Percentiles rank a stretch among this genome's conserved stretches.
Evolutionary conservation across 2,329 filamentous ascomycete species (phyloP).

Genomic region (Arthrobotrys conoides): DNA sequence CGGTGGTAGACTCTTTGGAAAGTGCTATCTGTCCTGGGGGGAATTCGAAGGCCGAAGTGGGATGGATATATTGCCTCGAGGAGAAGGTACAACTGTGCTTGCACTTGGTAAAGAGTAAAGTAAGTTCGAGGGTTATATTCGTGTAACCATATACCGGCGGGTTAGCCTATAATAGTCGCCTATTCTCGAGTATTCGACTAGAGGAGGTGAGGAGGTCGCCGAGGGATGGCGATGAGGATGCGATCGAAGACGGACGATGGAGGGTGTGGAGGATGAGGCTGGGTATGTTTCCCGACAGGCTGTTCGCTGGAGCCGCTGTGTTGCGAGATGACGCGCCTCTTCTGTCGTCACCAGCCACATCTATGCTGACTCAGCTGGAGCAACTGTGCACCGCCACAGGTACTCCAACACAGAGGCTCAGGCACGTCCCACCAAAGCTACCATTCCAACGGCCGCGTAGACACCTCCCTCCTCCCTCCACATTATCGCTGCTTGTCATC

Average conservation of each 20-base stretch:
- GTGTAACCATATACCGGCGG: slow-evolving; percentile 28
- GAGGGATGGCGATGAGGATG: slow-evolving; percentile 32
- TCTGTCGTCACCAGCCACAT: slow-evolving; percentile 27
- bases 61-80: slow-evolving; percentile 12
- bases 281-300: slow-evolving; percentile 30
- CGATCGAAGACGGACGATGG: slow-evolving; percentile 42
- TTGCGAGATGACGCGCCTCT: slow-evolving; percentile 54
- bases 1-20: slow-evolving; percentile 3
- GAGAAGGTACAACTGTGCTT: not conserved
- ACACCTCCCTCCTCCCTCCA: slow-evolving; percentile 38
- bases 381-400: slow-evolving; percentile 19
- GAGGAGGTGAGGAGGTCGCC: slow-evolving; percentile 35
- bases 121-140: not conserved
- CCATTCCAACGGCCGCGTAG: slow-evolving; percentile 52
- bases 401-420: slow-evolving; percentile 36
- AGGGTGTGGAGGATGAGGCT: slow-evolving; percentile 46
- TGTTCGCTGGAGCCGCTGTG: slow-evolving; percentile 28
- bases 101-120: not conserved
- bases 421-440: slow-evolving; percentile 60
- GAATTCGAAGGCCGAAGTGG: slow-evolving; percentile 12
- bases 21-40: not conserved
- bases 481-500: slow-evolving; percentile 28
- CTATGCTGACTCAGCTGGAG: not conserved
- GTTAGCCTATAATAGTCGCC: slow-evolving; percentile 29
- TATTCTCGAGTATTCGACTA: slow-evolving; percentile 29